A percentile compares a stretch with the other conserved stretches of the same genome.
phyloP scores from a whole-genome alignment of 2,329 filamentous ascomycete genomes.

The Xenosphaeropsis pyriputrescens region DNA sequence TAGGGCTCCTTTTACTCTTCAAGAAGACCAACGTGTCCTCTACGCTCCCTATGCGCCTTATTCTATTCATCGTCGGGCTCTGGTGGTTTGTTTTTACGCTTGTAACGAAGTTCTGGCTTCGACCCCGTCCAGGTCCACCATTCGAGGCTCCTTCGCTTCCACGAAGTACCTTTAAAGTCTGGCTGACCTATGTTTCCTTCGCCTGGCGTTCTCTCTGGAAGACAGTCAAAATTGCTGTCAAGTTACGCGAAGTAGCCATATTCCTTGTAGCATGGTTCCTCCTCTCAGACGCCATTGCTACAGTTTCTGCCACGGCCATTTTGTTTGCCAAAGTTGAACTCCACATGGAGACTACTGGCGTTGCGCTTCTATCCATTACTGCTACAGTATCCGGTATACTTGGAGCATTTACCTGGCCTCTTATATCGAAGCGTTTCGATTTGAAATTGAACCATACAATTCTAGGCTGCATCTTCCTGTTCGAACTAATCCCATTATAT shows the following conservation, averaged over 20 bases:
- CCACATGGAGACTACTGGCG: constrained; percentile 73
- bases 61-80: constrained; percentile 66
- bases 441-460: constrained; percentile 76
- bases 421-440: constrained; percentile 52
- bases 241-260: constrained; percentile 56
- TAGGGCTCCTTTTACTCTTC: constrained; percentile 52
- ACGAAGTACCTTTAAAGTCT: constrained; percentile 22
- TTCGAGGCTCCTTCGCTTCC: constrained; percentile 22
- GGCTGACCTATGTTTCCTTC: constrained; percentile 59
- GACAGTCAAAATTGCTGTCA: constrained; percentile 60
- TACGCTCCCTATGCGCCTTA: constrained; percentile 71
- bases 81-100: constrained; percentile 91
- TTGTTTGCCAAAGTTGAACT: constrained; percentile 90
- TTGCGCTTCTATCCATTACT: constrained; percentile 88
- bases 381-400: constrained; percentile 71
- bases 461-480: constrained; percentile 71
- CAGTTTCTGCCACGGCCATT: constrained; percentile 85
- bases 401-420: constrained; percentile 82
- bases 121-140: constrained; percentile 74
- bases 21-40: constrained; percentile 44
- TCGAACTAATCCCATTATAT: constrained; percentile 87
- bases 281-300: constrained; percentile 84
- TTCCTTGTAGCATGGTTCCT: constrained; percentile 89
- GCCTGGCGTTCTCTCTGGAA: constrained; percentile 76
- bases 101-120: constrained; percentile 71